Evolutionary conservation across 2,329 filamentous ascomycete genomes (phyloP), one percentile per base, ranked within the genome.

Genomic region (Teratosphaeria pseudoeucalypti): DNA sequence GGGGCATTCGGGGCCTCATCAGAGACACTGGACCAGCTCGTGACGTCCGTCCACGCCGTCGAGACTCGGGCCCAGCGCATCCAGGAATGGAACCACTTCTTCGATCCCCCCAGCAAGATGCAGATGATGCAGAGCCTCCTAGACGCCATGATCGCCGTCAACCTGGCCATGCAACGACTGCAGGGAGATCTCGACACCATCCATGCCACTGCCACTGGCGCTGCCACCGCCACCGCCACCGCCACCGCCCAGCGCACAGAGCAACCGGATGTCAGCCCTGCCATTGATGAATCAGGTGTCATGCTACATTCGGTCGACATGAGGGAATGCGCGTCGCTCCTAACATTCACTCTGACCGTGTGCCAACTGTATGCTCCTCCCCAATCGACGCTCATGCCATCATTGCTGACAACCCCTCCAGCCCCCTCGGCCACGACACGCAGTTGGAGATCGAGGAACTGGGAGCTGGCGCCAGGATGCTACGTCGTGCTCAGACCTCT

Each of bases 41-140:
- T 19, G n/a, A 23, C 43, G 23, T 49, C 43, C 23, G 43, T 54
- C 1, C 53, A 10, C 12, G 27, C 53, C 6, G 54, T 64, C 2
- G 56, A 64, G 27, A 55, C 57, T 9, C 55, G 61, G 6, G 56
- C 58, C 1, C 55, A 54, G 47, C 53, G 62, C 2, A 60, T 64
- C 11, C 62, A 64, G 55, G 62, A 64, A 64, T 64, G 62, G 62
- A 59, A 63, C 27, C 61, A 63, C 27, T 64, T 56, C 14, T 54
- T 57, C 1, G 61, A 63, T 54, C 60, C 62, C 6, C 19, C 47
- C 19, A 57, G 49, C 57, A 57, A 57, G 23, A 52, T 54, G 9
- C 52, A 60, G 27, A 37, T 64, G 23, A 58, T 56, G 55, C 53
- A 32, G 6, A 63, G 61, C 34, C 56, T 64, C 10, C 53, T 56